A percentile compares a stretch with the other conserved stretches of the same genome.
Conservation (phyloP, 1,284 basidiomycete genomes). For the Naganishia sp. region DNA sequence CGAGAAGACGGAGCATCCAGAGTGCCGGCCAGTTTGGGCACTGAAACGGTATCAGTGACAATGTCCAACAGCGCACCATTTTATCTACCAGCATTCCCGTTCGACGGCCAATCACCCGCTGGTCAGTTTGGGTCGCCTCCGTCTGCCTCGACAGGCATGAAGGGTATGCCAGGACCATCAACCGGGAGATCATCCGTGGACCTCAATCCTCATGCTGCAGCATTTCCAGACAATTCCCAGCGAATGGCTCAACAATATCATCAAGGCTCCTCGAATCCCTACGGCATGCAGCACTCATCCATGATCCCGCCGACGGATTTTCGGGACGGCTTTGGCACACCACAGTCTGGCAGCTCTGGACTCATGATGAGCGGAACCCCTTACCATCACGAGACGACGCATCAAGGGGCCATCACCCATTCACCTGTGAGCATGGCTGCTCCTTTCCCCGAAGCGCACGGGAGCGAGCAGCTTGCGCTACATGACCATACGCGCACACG, state of each 20-base stretch:
- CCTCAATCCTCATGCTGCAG: background rate
- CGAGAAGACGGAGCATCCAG: background rate
- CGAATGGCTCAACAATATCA: background rate
- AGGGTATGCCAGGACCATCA: background rate
- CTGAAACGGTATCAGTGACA: background rate
- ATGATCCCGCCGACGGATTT: background rate
- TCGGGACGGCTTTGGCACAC: slow-evolving; percentile 1
- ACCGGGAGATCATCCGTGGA: background rate
- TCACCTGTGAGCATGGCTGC: slow-evolving; percentile 11
- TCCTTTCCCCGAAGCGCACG: background rate
- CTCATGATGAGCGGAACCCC: background rate
- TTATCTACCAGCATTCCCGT: slow-evolving; percentile 8
- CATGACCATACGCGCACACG: background rate
- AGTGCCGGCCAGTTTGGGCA: background rate
- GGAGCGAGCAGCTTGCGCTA: background rate
- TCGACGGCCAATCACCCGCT: slow-evolving; percentile 9
- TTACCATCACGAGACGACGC: background rate
- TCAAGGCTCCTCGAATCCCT: background rate
- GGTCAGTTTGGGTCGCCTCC: slow-evolving; percentile 1
- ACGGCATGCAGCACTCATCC: slow-evolving; percentile 5
- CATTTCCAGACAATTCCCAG: background rate
- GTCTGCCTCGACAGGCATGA: background rate
- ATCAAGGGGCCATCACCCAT: slow-evolving; percentile 11
- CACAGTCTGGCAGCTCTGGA: background rate
- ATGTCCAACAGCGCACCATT: slow-evolving; percentile 18